Base-by-base conservation (phyloP, 345 rosid species). In the Salix udensis region DNA sequence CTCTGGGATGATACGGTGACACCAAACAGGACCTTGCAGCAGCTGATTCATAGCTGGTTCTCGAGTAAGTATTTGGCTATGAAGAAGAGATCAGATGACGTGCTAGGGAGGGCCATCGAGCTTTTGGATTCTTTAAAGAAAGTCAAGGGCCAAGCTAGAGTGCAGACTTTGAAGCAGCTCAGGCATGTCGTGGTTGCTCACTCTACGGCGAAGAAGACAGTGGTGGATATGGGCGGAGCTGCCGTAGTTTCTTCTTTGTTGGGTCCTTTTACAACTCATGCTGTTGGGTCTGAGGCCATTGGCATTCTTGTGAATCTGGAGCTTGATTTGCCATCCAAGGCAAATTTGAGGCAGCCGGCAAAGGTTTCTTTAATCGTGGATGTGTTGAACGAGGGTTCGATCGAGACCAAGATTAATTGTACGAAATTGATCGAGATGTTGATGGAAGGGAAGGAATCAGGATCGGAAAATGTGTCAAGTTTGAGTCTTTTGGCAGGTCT, bases 61-160 rank as follows among this genome's bases (percentile, higher is more conserved):
- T 84, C 88, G n/a, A 91, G 87, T 46, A 89, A 86, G 76, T 89
- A 87, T 79, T 75, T 88, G 62, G 80, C 83, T 7, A 81, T 85
- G 92, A 90, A 84, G 86, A 90, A 90, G 85, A 78, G 87, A 70
- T 85, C 94, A 0, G 91, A 88, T 75, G 92, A 90, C 82, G 89
- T 90, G 0, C 89, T 87, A 73, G 94, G 94, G 16, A 64, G 90
- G 82, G 87, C 86, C 1, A 83, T 68, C 46, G 92, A 90, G 81
- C 84, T 90, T 72, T 30, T 90, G 24, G 89, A 83, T 8, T 83
- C 85, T 1, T 74, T 90, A 83, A 88, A 87, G 82, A 90, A 86
- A 68, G 88, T 82, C n/a, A 90, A 90, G 80, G 94, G 94, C 36
- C 88, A 87, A 71, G 87, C 88, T 60, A 86, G 91, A 75, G 87